Percentiles rank a stretch among this genome's conserved stretches.
Conservation (phyloP, 139 green algal genomes). For the Chlorella sorokiniana region DNA sequence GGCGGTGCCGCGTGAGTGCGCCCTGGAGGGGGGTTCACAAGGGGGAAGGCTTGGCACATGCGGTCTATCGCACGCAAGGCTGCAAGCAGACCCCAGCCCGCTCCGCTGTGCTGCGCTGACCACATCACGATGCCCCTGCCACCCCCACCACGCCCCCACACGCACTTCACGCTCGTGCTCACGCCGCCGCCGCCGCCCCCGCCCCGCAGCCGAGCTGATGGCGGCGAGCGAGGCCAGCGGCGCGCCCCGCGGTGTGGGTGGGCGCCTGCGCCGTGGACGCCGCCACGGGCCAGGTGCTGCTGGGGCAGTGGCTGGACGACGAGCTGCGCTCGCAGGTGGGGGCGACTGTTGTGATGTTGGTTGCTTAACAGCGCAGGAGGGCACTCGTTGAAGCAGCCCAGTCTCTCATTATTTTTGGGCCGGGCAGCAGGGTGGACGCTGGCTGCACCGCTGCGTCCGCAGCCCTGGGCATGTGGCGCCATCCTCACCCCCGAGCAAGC, state of each 20-base stretch:
- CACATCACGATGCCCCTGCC: too few relatives aligned
- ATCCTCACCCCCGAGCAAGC: too few relatives aligned
- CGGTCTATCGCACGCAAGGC: background rate
- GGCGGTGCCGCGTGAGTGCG: slow-evolving; percentile 13
- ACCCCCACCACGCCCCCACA: too few relatives aligned
- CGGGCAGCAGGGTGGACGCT: too few relatives aligned
- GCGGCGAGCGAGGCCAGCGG: slow-evolving; percentile 17
- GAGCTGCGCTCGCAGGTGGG: slow-evolving; percentile 72
- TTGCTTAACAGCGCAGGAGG: background rate
- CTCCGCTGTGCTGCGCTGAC: too few relatives aligned
- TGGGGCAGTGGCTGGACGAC: slow-evolving; percentile 79
- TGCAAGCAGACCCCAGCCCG: background rate
- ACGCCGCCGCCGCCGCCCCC: background rate
- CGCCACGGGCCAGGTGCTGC: slow-evolving; percentile 68
- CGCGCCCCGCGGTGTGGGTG: slow-evolving; percentile 39
- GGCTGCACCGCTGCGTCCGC: too few relatives aligned
- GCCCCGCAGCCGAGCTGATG: background rate
- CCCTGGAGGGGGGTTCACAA: background rate
- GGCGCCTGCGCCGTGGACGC: slow-evolving; percentile 79
- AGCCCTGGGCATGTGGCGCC: too few relatives aligned
- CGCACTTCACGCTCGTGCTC: too few relatives aligned
- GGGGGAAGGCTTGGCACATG: background rate
- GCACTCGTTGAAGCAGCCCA: too few relatives aligned
- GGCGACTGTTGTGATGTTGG: slow-evolving; percentile 14
- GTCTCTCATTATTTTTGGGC: too few relatives aligned